phyloP scores from a whole-genome alignment of 1,139 yeast genomes.

The Sugiyamaella paludigena region DNA sequence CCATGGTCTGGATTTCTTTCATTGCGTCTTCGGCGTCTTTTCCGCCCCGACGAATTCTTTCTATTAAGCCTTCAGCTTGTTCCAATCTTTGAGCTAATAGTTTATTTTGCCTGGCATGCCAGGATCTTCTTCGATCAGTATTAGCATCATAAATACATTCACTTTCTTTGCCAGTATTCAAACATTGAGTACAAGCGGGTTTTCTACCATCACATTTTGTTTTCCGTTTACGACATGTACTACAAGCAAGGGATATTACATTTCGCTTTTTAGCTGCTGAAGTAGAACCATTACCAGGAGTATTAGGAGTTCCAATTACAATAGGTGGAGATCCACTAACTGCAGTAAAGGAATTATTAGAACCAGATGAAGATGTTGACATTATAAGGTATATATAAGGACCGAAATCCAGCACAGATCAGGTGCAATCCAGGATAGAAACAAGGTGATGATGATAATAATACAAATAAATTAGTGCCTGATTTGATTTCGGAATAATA shows the following conservation, averaged over 20 bases:
- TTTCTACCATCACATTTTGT: conserved; percentile 36
- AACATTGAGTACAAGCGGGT: conserved; percentile 35
- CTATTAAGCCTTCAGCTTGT: conserved; percentile 15
- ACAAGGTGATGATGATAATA: no score
- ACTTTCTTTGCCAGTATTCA: conserved; percentile 23
- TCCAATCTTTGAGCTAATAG: conserved; percentile 15
- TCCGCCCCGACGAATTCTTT: conserved; percentile 20
- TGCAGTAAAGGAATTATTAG: no score
- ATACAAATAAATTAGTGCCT: no score
- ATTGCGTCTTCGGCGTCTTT: conserved; percentile 18
- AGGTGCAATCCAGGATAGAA: no score
- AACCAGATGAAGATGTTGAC: no score
- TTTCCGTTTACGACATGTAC: conserved; percentile 35
- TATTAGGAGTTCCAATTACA: no score
- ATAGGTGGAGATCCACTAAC: no score
- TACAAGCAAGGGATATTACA: conserved; percentile 31
- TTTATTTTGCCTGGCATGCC: conserved; percentile 19
- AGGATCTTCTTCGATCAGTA: conserved; percentile 22
- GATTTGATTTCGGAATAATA: no score
- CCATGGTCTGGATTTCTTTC: conserved; percentile 16
- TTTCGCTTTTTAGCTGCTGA: conserved; percentile 17
- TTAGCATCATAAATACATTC: conserved; percentile 33
- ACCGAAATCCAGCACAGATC: no score
- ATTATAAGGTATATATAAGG: no score
- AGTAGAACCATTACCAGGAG: not conserved